Percentiles rank a stretch among this genome's conserved stretches.
phyloP scores from a whole-genome alignment of 805 yeast genomes.

The Sugiyamaella smithiae region DNA sequence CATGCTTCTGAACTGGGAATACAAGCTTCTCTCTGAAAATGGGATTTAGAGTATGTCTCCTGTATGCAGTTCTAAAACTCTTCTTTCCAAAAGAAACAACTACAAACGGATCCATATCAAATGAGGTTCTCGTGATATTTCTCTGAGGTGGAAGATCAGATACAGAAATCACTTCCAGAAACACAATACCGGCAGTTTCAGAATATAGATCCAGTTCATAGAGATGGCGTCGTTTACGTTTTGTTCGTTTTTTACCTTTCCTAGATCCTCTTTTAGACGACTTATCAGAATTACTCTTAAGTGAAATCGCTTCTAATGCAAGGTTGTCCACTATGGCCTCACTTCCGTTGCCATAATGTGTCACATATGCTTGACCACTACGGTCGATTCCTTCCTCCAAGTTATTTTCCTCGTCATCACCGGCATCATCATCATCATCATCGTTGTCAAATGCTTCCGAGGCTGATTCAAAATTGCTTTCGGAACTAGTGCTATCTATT shows the following conservation, averaged over 20 bases:
- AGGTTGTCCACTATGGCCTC: not conserved
- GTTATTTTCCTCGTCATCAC: not conserved
- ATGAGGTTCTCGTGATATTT: conserved; percentile 68
- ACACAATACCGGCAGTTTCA: conserved; percentile 60
- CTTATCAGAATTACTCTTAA: not conserved
- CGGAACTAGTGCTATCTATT: not conserved
- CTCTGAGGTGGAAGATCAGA: conserved; percentile 74
- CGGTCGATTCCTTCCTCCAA: not conserved
- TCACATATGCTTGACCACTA: not conserved
- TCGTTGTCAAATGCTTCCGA: conserved; percentile 2
- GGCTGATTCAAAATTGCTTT: not conserved
- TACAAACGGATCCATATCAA: conserved; percentile 96
- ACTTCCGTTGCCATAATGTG: not conserved
- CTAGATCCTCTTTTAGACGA: not conserved
- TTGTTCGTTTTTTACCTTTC: not conserved
- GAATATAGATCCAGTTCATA: conserved; percentile 26
- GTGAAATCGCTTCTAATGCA: not conserved
- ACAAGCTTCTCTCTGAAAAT: conserved; percentile 75
- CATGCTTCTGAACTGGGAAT: conserved; percentile 69
- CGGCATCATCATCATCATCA: too few species aligned
- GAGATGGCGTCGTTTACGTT: not conserved
- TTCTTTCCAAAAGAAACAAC: conserved; percentile 86
- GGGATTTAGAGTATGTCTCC: conserved; percentile 79
- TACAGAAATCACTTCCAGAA: conserved; percentile 71
- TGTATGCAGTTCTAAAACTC: conserved; percentile 81